Percentiles rank a stretch among this genome's conserved stretches.
Evolutionary conservation across 495 filamentous ascomycete species (phyloP).

Genomic region (Aspergillus avenaceus): DNA sequence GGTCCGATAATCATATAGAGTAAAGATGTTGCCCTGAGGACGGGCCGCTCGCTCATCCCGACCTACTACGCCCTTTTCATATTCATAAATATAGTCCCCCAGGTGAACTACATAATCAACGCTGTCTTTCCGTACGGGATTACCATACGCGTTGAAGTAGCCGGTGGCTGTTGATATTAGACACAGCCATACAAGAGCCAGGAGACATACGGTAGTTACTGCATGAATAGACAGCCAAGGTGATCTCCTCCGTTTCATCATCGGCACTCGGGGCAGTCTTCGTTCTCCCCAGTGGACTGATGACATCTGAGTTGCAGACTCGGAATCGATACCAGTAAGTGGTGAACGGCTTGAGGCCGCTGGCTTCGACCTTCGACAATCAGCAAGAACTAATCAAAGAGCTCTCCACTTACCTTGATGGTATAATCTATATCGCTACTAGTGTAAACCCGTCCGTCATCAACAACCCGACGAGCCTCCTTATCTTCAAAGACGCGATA

Average conservation of each 20-base stretch:
- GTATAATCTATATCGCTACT: slow-evolving; percentile 67
- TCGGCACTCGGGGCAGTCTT: slow-evolving; percentile 47
- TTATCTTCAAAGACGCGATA: slow-evolving; percentile 45
- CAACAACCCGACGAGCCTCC: slow-evolving; percentile 22
- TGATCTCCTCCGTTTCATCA: slow-evolving; percentile 27
- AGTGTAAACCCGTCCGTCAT: slow-evolving; percentile 53
- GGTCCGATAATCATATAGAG: slow-evolving; percentile 57
- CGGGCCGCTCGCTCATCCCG: slow-evolving; percentile 35
- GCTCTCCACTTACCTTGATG: slow-evolving; percentile 45
- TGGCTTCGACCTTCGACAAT: slow-evolving; percentile 56
- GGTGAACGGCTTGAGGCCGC: slow-evolving; percentile 52
- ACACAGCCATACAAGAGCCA: slow-evolving; percentile 50
- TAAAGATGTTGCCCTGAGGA: slow-evolving; percentile 47
- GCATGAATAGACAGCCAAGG: slow-evolving; percentile 54
- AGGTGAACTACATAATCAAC: slow-evolving; percentile 56
- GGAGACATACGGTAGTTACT: slow-evolving; percentile 48
- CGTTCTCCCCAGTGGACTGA: slow-evolving; percentile 46
- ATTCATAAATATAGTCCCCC: slow-evolving; percentile 70
- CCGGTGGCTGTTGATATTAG: slow-evolving; percentile 12
- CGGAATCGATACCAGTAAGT: slow-evolving; percentile 57
- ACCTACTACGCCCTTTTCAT: slow-evolving; percentile 40
- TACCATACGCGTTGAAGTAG: slow-evolving; percentile 20
- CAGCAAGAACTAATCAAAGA: neutral
- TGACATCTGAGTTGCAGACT: slow-evolving; percentile 44
- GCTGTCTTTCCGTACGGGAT: slow-evolving; percentile 55